Base-by-base conservation (phyloP, 1,284 basidiomycete genomes). In the Cryptococcus deneoformans region DNA sequence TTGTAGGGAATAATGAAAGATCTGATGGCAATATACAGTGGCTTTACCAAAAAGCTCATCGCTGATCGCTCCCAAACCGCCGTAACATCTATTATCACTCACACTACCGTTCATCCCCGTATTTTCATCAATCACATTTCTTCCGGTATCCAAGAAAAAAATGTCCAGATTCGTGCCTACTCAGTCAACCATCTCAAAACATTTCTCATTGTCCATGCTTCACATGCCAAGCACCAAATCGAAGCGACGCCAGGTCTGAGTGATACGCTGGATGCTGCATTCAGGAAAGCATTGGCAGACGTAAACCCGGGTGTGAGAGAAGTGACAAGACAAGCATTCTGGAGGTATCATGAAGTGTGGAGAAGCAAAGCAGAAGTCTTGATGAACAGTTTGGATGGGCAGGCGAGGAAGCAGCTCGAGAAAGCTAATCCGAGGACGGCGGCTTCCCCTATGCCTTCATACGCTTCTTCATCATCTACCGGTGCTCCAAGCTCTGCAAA, bases 21-120 rank as follows among this genome's bases (percentile, higher is more conserved):
- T 5, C 38, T 36, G 20, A n/a, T 9, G 5, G 16, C 8, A 5
- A 2, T 35, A 9, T 37, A 10, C 54, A 72, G 90, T 34, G 87
- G 87, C 6, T 87, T 91, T 59, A 98, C 95, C n/a, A 99, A 99
- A 79, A 96, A 93, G 73, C 87, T 98, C 48, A 85, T 88, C 38
- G 92, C 90, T 10, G 87, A 90, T 56, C 87, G 88, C 55, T 91
- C 93, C 0, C 96, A 98, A 72, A 80, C 83, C 6, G 83, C 85
- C 0, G 83, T 90, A 1, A 82, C 83, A 1, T 80, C 82, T 5
- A 82, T 98, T 60, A 84, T 99, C 40, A 80, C 80, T 8, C 79
- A 88, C 65, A 85, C 87, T 1, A 87, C 89, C 2, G 82, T 86
- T 51, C 87, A 86, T 54, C 85, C 89, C n/a, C 85, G 88, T 35